Base-by-base conservation (phyloP, 768 basidiomycete genomes). In the Cytidiella melzeri region DNA sequence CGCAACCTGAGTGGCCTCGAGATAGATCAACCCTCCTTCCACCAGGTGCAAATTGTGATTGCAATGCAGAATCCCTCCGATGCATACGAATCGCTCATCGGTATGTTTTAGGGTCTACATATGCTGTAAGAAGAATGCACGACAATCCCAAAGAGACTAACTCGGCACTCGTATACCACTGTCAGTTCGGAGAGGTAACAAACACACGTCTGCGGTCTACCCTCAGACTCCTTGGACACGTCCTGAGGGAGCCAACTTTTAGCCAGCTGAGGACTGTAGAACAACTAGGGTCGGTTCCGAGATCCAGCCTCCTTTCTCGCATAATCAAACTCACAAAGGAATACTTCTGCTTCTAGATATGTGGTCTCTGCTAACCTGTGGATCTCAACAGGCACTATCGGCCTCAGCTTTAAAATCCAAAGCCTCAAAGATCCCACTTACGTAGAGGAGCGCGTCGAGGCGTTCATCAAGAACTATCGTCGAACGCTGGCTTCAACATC, bases 191-290 rank as follows among this genome's bases (percentile, higher is more conserved):
- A n/a, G 64, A 72, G 40, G 43, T 65, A 5, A 51, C 62, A 12
- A 70, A 77, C 58, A 59, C 56, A 34, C 41, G 44, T 5, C 57
- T 72, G 4, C 65, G 76, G 2, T 60, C 65, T n/a, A 57, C 61
- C 5, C 59, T 72, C 3, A 47, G 62, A 5, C 63, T 81, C 3
- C 65, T 80, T 19, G 64, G 63, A 7, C 73, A 77, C 42, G 65
- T 79, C 43, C 59, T 73, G 7, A 55, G 62, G 21, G 78, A 80
- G 53, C 77, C 76, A 0, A 55, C 62, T 37, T 80, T 79, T 58
- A 70, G 74, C 52, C 63, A 66, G n/a, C 63, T 81, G 5, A 67
- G 78, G 13, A 78, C 75, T 0, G 71, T 74, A 60, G 74, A 80
- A 56, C 79, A 81, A 61, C 67, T 81, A 5, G 79, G 79, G 12